These are phyloP conservation scores for Pythium periplocum DNA, from an alignment of 352 stramenopile species.

Conservation along the genomic window DNA sequence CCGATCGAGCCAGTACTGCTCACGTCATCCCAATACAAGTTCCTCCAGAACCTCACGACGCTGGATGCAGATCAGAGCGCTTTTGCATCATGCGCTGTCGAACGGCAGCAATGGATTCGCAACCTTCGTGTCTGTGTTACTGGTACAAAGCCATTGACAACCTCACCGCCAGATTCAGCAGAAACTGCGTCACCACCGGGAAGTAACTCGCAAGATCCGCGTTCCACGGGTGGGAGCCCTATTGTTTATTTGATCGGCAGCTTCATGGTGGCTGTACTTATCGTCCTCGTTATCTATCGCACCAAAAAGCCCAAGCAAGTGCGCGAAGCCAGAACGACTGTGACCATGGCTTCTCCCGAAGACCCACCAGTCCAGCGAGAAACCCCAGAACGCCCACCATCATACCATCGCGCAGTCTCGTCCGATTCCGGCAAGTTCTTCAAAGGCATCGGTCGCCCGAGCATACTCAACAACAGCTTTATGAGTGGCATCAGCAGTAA, in stretches of 20 bases:
- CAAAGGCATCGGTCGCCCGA: neutral
- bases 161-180: neutral
- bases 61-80: constrained; percentile 34
- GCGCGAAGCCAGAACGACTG: too few species aligned
- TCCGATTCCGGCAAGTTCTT: constrained; percentile 3
- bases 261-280: constrained; percentile 29
- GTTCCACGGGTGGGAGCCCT: constrained; percentile 12
- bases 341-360: neutral
- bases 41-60: constrained; percentile 22
- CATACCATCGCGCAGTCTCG: too few species aligned
- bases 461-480: neutral
- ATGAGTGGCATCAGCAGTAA: constrained; percentile 1
- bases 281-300: constrained; percentile 7
- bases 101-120: constrained; percentile 22
- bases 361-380: too few species aligned
- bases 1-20: constrained; percentile 26
- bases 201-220: neutral
- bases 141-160: neutral
- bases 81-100: constrained; percentile 30
- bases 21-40: constrained; percentile 18
- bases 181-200: neutral
- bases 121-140: constrained; percentile 25
- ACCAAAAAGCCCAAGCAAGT: neutral
- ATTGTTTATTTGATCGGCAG: constrained; percentile 31
- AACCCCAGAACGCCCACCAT: too few species aligned